Percentiles rank a stretch among this genome's conserved stretches.
Evolutionary conservation across 2,329 filamentous ascomycete genomes (phyloP).

Genomic region (Sordariomycetes sp.): DNA sequence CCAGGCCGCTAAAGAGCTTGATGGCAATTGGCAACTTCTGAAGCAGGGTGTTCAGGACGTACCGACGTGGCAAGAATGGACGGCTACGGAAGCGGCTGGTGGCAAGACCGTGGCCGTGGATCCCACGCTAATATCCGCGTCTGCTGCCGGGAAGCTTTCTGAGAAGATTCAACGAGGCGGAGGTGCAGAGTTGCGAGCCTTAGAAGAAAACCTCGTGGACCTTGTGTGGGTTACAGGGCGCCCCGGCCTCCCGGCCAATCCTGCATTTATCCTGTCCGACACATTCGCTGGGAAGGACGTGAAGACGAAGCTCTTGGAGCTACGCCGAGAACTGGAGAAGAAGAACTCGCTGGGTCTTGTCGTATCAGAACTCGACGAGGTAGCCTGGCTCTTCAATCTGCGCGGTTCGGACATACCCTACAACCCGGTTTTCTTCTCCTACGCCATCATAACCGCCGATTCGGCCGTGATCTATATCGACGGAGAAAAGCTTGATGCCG

Average conservation of each 20-base stretch:
- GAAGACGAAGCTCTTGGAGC: slow-evolving; percentile 67
- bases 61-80: slow-evolving; percentile 96
- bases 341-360: slow-evolving; percentile 80
- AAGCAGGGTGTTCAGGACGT: slow-evolving; percentile 92
- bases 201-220: slow-evolving; percentile 81
- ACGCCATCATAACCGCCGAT: slow-evolving; percentile 71
- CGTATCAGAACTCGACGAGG: slow-evolving; percentile 88
- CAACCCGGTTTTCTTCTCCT: slow-evolving; percentile 98
- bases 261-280: slow-evolving; percentile 56
- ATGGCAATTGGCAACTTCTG: slow-evolving; percentile 78
- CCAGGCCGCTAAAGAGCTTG: slow-evolving; percentile 82
- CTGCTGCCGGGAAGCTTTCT: slow-evolving; percentile 51
- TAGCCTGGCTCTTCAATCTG: slow-evolving; percentile 97
- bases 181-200: slow-evolving; percentile 59
- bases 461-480: slow-evolving; percentile 76
- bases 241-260: slow-evolving; percentile 62
- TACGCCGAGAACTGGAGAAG: slow-evolving; percentile 85
- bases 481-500: slow-evolving; percentile 57
- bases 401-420: slow-evolving; percentile 91
- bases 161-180: slow-evolving; percentile 82
- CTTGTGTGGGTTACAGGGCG: slow-evolving; percentile 68
- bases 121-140: slow-evolving; percentile 67
- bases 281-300: slow-evolving; percentile 74
- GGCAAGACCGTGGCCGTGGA: slow-evolving; percentile 88
- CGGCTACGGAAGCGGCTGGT: slow-evolving; percentile 69